Base-by-base conservation (phyloP, 176 grass and related monocot species). In the Hordeum marinum region DNA sequence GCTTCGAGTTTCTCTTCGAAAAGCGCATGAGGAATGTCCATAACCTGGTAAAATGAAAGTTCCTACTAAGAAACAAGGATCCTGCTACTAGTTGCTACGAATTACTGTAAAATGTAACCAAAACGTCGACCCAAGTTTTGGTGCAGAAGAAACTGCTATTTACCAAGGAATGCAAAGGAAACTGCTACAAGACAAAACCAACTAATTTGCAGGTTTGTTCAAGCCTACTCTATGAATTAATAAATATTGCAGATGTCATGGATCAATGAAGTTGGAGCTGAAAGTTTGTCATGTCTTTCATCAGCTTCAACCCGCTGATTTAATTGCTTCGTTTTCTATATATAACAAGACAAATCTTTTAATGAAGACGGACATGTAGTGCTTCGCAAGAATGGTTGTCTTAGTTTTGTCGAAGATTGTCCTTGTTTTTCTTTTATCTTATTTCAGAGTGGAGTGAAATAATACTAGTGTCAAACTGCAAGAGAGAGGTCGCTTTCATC, bases 1-100 rank as follows among this genome's bases (percentile, higher is more conserved):
- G 36, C 72, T 40, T 96, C 97, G 0, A 99, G 91, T 67, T 99
- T 99, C 55, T 96, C 88, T 12, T 94, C 94, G 62, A 99, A 99
- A 31, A 85, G 82, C 4, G 84, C 72, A 41, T 94, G 97, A 12
- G 94, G 82, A 68, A 99, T 94, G 68, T 82, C 91, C 97, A 96
- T 85, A 31, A 99, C 97, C 97, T 98, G 80, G 12, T 35, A 25
- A 67, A 58, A 3, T 61, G 12, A 48, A 82, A 12, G 1, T 2
- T 15, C 32, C 1, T 50, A 2, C 0, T 82, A 73, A 82, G 21
- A n/a, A 54, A 63, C 21, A 78, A 9, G 17, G 7, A 6, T 68
- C 50, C 59, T 57, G 7, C 9, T 7, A 11, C 24, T 14, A 15
- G n/a, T 27, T 72, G 6, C 9, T 74, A 67, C 23, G 11, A 45